A percentile compares a stretch with the other conserved stretches of the same genome.
phyloP scores from a whole-genome alignment of 202 grass and related monocot species.

The Saccharum hybrid region DNA sequence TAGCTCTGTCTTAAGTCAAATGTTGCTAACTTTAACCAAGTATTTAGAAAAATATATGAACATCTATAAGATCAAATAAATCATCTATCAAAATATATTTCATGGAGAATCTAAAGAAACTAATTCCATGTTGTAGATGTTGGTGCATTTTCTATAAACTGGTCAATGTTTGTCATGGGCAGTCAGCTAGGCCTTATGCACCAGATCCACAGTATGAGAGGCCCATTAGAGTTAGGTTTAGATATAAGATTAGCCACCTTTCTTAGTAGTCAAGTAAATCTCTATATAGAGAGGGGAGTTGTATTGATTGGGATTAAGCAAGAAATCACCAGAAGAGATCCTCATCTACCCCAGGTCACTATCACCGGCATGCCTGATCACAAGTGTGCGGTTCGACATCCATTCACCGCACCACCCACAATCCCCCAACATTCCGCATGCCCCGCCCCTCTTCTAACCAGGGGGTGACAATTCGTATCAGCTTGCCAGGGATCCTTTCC shows the following conservation, averaged over 20 bases:
- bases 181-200: too few species aligned
- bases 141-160: background rate
- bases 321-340: background rate
- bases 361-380: background rate
- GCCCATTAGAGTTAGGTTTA: background rate
- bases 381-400: background rate
- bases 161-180: background rate
- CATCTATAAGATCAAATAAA: background rate
- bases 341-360: background rate
- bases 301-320: background rate
- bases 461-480: background rate
- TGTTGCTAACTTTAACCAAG: too few species aligned
- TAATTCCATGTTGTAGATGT: background rate
- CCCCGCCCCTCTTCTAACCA: background rate
- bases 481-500: background rate
- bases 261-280: background rate
- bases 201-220: background rate
- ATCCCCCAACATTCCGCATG: background rate
- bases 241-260: background rate
- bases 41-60: too few species aligned
- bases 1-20: too few species aligned
- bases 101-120: too few species aligned
- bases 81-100: background rate
- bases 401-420: background rate
- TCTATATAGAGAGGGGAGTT: background rate